Evolutionary conservation across 2,329 filamentous ascomycete species (phyloP).

Genomic region (Fusarium coffeatum): DNA sequence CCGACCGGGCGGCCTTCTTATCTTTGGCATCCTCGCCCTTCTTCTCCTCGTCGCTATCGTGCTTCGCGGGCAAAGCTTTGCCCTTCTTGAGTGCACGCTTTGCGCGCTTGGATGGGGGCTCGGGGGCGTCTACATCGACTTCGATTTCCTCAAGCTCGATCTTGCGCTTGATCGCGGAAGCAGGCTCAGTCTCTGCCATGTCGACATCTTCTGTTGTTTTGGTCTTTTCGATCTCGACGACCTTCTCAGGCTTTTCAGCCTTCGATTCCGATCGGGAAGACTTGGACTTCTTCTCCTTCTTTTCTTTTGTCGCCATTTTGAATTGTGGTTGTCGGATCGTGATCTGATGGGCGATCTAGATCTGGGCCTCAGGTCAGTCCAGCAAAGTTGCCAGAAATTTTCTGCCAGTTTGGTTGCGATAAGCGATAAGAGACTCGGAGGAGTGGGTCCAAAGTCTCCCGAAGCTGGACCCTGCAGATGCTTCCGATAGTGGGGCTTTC

Average conservation of each 20-base stretch:
- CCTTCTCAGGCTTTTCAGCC: slow-evolving; percentile 24
- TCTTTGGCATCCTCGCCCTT: slow-evolving; percentile 53
- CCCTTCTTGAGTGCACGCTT: slow-evolving; percentile 90
- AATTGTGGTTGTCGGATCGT: slow-evolving; percentile 10
- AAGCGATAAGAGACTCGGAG: slow-evolving; percentile 44
- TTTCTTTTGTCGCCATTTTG: slow-evolving; percentile 47
- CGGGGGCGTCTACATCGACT: slow-evolving; percentile 88
- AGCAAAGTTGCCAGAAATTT: slow-evolving; percentile 32
- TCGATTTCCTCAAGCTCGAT: slow-evolving; percentile 78
- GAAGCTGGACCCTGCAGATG: slow-evolving; percentile 30
- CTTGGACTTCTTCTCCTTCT: slow-evolving; percentile 41
- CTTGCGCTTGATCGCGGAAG: slow-evolving; percentile 72
- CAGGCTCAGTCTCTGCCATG: slow-evolving; percentile 29
- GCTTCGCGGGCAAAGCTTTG: slow-evolving; percentile 64
- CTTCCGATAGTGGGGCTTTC: slow-evolving; percentile 24
- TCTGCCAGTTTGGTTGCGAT: slow-evolving; percentile 30
- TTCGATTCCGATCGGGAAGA: slow-evolving; percentile 31
- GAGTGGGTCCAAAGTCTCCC: slow-evolving; percentile 23
- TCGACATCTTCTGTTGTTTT: slow-evolving; percentile 29
- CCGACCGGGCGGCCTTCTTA: slow-evolving; percentile 70
- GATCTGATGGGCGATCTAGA: slow-evolving; percentile 4
- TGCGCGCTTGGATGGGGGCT: slow-evolving; percentile 94
- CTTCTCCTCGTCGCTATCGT: slow-evolving; percentile 52
- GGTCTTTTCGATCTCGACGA: slow-evolving; percentile 22
- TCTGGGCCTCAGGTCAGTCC: neutral